Evolutionary conservation across 2,329 filamentous ascomycete species (phyloP).

Genomic region (Basipetospora chlamydospora): DNA sequence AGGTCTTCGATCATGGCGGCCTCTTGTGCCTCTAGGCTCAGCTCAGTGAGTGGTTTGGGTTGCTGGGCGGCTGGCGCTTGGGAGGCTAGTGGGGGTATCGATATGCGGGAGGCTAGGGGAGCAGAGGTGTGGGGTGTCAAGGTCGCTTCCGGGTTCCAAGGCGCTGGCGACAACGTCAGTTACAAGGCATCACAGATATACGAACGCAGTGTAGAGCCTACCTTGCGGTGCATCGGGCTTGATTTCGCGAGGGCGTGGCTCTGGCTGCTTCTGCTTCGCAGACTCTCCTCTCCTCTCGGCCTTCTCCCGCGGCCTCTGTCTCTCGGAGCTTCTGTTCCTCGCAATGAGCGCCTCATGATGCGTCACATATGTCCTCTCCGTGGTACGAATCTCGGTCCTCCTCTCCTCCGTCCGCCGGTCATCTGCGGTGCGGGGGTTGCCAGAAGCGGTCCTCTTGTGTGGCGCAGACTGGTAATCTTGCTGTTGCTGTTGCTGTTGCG

Average conservation of each 20-base stretch:
- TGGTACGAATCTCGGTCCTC: conserved; percentile 31
- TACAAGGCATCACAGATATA: too few relatives aligned
- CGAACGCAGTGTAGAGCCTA: conserved; percentile 19
- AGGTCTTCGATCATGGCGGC: conserved; percentile 78
- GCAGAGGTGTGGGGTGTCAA: conserved; percentile 53
- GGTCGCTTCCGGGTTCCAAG: conserved; percentile 70
- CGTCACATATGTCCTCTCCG: conserved; percentile 32
- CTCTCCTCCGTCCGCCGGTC: conserved; percentile 36
- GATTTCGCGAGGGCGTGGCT: conserved; percentile 28
- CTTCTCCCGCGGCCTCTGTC: conserved; percentile 23
- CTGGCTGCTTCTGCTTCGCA: conserved; percentile 26
- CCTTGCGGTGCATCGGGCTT: conserved; percentile 34
- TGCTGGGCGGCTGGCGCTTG: conserved; percentile 60
- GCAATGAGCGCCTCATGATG: conserved; percentile 48
- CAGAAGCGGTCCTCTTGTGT: conserved; percentile 44
- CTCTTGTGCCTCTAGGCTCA: conserved; percentile 74
- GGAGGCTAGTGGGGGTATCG: conserved; percentile 56
- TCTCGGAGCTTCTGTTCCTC: conserved; percentile 44
- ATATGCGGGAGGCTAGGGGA: conserved; percentile 55
- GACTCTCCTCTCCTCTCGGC: conserved; percentile 18
- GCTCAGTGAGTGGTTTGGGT: conserved; percentile 51
- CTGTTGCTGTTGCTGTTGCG: conserved; percentile 5
- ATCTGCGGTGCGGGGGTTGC: conserved; percentile 35
- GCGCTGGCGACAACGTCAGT: conserved; percentile 22
- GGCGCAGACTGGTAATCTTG: conserved; percentile 23